Percentiles rank a stretch among this genome's conserved stretches.
Evolutionary conservation across 768 basidiomycete genomes (phyloP).

Genomic region (Ephemerocybe angulata): DNA sequence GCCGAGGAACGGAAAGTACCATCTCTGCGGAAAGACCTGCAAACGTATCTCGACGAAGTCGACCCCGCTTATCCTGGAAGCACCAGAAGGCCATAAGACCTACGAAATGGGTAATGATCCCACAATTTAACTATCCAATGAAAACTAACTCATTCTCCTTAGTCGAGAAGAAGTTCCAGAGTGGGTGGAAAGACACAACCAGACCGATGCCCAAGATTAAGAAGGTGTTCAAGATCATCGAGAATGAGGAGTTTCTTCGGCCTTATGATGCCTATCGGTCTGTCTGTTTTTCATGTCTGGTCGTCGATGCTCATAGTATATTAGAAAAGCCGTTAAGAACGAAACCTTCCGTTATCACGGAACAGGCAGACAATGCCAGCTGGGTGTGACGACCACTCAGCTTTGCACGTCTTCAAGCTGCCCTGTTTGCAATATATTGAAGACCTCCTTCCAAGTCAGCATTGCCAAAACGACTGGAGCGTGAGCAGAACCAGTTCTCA

Average conservation of each 20-base stretch:
- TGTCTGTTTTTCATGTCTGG: background rate
- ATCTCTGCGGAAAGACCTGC: constrained; percentile 21
- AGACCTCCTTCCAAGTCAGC: constrained; percentile 30
- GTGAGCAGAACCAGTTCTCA: constrained; percentile 17
- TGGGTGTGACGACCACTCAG: constrained; percentile 21
- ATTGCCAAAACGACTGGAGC: constrained; percentile 25
- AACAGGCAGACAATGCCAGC: constrained; percentile 22
- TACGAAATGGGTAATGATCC: constrained; percentile 15
- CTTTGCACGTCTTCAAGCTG: constrained; percentile 23
- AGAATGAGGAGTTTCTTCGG: constrained; percentile 12
- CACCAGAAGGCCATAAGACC: constrained; percentile 15
- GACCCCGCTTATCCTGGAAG: constrained; percentile 21
- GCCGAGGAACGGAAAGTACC: constrained; percentile 22
- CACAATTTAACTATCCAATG: background rate
- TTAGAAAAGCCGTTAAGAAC: constrained; percentile 21
- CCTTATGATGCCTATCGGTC: constrained; percentile 16
- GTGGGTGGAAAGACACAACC: constrained; percentile 10
- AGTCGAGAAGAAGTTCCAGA: constrained; percentile 17
- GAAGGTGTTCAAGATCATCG: constrained; percentile 16
- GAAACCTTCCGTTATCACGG: constrained; percentile 32
- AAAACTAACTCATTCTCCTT: background rate
- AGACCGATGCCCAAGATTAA: constrained; percentile 8
- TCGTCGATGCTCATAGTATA: background rate
- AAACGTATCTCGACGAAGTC: constrained; percentile 14
- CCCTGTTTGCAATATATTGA: constrained; percentile 25